Percentiles rank a stretch among this genome's conserved stretches.
Evolutionary conservation across 352 stramenopile genomes (phyloP).

Genomic region (Pilasporangium apinafurcum): DNA sequence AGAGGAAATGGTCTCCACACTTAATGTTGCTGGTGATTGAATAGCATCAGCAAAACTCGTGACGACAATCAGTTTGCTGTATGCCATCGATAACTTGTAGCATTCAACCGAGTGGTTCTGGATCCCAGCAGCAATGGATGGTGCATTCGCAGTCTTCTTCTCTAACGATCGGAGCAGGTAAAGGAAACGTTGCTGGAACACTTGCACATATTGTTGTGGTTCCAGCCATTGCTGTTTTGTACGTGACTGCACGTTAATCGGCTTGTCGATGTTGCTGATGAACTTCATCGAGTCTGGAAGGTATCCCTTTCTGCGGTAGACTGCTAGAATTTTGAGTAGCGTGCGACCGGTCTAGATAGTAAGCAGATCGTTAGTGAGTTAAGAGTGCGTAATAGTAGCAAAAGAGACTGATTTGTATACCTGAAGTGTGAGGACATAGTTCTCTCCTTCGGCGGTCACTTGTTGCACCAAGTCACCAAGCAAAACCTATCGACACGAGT

Average conservation of each 20-base stretch:
- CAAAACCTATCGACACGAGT: constrained; percentile 49
- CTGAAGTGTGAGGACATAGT: constrained; percentile 94
- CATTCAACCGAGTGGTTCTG: constrained; percentile 56
- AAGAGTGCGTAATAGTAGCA: too few relatives aligned
- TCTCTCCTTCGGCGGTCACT: constrained; percentile 96
- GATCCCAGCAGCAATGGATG: constrained; percentile 28
- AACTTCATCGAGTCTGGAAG: constrained; percentile 34
- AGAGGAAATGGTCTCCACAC: constrained; percentile 16
- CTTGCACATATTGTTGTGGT: constrained; percentile 23
- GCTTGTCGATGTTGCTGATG: constrained; percentile 40
- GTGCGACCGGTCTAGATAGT: constrained; percentile 19
- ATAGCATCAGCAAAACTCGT: constrained; percentile 34
- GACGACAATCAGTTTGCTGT: constrained; percentile 45
- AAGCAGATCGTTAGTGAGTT: background rate
- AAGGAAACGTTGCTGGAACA: constrained; percentile 56
- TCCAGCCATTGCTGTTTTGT: constrained; percentile 25
- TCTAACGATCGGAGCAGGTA: constrained; percentile 33
- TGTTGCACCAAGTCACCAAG: constrained; percentile 90
- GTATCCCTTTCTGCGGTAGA: constrained; percentile 18
- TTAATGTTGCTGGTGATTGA: constrained; percentile 16
- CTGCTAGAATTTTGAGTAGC: constrained; percentile 35
- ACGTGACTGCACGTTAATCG: constrained; percentile 8
- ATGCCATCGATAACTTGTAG: constrained; percentile 56
- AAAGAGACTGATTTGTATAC: constrained; percentile 14
- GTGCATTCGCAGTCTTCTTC: constrained; percentile 16